Evolutionary conservation across 1,284 basidiomycete genomes (phyloP).

Genomic region (Pseudozyma flocculosa): DNA sequence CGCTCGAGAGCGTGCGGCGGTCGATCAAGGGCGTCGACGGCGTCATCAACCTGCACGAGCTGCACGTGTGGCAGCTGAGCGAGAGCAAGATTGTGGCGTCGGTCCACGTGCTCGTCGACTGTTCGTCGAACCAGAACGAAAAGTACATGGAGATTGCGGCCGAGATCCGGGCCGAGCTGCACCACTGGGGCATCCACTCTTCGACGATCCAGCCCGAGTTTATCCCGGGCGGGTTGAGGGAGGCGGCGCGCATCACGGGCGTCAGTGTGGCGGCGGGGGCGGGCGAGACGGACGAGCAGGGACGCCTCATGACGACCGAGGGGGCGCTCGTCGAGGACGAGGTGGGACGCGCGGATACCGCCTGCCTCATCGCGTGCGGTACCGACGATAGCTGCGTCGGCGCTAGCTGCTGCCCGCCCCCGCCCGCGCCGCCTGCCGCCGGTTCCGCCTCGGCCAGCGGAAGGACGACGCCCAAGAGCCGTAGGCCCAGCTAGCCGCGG

Average conservation of each 20-base stretch:
- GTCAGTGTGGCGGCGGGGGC: slow-evolving; percentile 27
- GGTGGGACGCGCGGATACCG: slow-evolving; percentile 39
- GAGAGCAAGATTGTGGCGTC: slow-evolving; percentile 89
- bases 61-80: slow-evolving; percentile 94
- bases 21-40: slow-evolving; percentile 80
- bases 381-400: slow-evolving; percentile 43
- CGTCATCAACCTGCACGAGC: slow-evolving; percentile 80
- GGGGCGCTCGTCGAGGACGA: slow-evolving; percentile 47
- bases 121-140: slow-evolving; percentile 61
- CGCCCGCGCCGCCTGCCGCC: too few relatives aligned
- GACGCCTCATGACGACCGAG: slow-evolving; percentile 42
- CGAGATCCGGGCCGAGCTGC: slow-evolving; percentile 78
- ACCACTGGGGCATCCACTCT: slow-evolving; percentile 89
- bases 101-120: slow-evolving; percentile 86
- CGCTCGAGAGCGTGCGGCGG: slow-evolving; percentile 78
- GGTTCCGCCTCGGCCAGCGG: too few relatives aligned
- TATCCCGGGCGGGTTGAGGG: slow-evolving; percentile 47
- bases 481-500: too few relatives aligned
- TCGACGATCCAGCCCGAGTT: slow-evolving; percentile 58
- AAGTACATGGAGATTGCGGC: slow-evolving; percentile 83
- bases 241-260: slow-evolving; percentile 48
- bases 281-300: slow-evolving; percentile 33
- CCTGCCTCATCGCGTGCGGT: slow-evolving; percentile 52
- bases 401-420: slow-evolving; percentile 48
- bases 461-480: too few relatives aligned